These are phyloP conservation scores for Wickerhamiella musiphila DNA, from an alignment of 805 yeast genomes.

Conservation along the genomic window DNA sequence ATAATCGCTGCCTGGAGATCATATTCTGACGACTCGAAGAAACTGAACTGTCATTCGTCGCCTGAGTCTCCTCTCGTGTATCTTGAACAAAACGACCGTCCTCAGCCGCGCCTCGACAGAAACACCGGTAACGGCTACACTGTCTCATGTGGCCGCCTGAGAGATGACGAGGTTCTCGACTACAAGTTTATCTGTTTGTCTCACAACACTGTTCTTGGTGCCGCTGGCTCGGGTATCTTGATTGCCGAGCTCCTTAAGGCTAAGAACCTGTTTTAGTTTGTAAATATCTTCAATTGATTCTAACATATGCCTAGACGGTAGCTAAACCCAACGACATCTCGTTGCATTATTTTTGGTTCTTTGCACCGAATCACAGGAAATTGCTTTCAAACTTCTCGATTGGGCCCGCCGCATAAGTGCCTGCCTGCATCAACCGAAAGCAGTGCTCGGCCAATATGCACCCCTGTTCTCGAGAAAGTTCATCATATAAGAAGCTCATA, in stretches of 20 bases:
- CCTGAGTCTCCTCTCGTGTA: conserved; percentile 87
- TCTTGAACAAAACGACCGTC: conserved; percentile 80
- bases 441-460: too few relatives aligned
- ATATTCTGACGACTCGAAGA: conserved; percentile 69
- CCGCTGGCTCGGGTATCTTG: conserved; percentile 95
- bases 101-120: conserved; percentile 95
- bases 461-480: too few relatives aligned
- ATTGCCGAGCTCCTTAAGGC: conserved; percentile 82
- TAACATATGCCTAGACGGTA: too few relatives aligned
- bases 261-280: conserved; percentile 44
- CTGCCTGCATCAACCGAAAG: too few relatives aligned
- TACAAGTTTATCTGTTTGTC: conserved; percentile 94
- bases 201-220: conserved; percentile 94
- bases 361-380: too few relatives aligned
- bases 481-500: too few relatives aligned
- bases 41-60: conserved; percentile 74
- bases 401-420: too few relatives aligned
- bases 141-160: conserved; percentile 84
- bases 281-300: not conserved
- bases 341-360: too few relatives aligned
- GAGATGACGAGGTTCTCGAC: conserved; percentile 87
- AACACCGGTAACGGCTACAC: conserved; percentile 89
- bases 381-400: too few relatives aligned
- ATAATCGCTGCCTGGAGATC: conserved; percentile 52
- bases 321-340: too few relatives aligned